A percentile compares a stretch with the other conserved stretches of the same genome.
These are phyloP conservation scores for Diaporthe sp. DNA, from an alignment of 2,329 filamentous ascomycete species.

Conservation along the genomic window DNA sequence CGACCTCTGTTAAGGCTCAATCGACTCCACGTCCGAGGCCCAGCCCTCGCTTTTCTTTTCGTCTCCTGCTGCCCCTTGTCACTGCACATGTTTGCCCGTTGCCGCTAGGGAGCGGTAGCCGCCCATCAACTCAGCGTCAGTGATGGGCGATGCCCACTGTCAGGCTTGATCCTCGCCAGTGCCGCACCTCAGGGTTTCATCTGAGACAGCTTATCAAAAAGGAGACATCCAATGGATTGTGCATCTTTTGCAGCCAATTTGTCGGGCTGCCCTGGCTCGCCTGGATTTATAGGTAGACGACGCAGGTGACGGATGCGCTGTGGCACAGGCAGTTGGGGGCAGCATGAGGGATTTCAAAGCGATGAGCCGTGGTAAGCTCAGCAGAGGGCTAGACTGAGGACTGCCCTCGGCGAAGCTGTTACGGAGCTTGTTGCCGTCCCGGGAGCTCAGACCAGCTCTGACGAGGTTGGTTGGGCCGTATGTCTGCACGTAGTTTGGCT, in stretches of 20 bases:
- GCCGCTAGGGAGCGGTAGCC: background rate
- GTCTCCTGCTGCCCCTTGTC: background rate
- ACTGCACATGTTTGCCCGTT: background rate
- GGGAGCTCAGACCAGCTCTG: slow-evolving; percentile 22
- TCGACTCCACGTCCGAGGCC: slow-evolving; percentile 7
- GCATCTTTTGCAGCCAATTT: background rate
- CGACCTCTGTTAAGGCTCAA: slow-evolving; percentile 19
- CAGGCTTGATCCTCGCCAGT: slow-evolving; percentile 17
- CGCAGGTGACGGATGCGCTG: background rate
- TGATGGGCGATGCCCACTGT: background rate
- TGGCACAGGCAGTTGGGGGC: background rate
- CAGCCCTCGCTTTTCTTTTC: slow-evolving; percentile 5
- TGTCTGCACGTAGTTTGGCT: background rate
- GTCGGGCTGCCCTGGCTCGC: background rate
- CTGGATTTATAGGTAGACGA: background rate
- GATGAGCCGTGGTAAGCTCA: background rate
- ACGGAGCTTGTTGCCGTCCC: slow-evolving; percentile 14
- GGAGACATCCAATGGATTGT: background rate
- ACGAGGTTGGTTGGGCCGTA: slow-evolving; percentile 1
- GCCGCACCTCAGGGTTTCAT: slow-evolving; percentile 19
- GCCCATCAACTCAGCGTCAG: background rate
- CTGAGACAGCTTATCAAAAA: background rate
- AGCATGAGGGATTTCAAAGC: background rate
- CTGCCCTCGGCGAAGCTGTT: background rate
- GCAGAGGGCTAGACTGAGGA: background rate